Base-by-base conservation (phyloP, 768 basidiomycete genomes). In the Boletus huronensis region DNA sequence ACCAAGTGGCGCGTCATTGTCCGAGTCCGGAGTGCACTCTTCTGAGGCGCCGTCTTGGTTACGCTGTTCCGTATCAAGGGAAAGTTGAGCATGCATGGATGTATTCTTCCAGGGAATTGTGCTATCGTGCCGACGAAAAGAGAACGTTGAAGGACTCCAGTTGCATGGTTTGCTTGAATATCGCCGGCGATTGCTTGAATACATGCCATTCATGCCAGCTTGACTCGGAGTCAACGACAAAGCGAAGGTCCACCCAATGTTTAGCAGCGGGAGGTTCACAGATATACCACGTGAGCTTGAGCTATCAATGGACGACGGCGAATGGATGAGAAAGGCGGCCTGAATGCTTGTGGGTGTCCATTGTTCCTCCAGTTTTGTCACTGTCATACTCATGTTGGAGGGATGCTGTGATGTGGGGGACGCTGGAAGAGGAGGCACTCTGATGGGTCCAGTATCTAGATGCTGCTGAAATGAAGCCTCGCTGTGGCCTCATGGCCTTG, bases 211-310 rank as follows among this genome's bases (percentile, higher is more conserved):
- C n/a, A n/a, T n/a, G n/a, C 26, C 26, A 26, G 8, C 31, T 17
- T n/a, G n/a, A n/a, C n/a, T n/a, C n/a, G 16, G 13, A 11, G 48
- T 35, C 55, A 66, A 32, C 14, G 49, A 53, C 23, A 64, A 34
- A 16, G 51, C 1, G 40, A 65, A 65, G 13, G 55, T 40, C 64
- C 58, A 64, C 17, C 64, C 58, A 13, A 51, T 35, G 23, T 5
- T 41, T 8, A 21, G 41, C 13, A 65, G 10, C 0, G 62, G 64
- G 26, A 65, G 50, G 3, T 50, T 14, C 26, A 66, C 14, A 25
- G 53, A 34, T 28, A 52, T 35, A 17, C 1, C 5, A 21, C 14
- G 32, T 4, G 39, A 31, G 11, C 0, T 34, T 19, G 49, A 3
- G 13, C 5, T 29, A n/a, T n/a, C n/a, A n/a, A n/a, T n/a, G 26